Conservation (phyloP, 2,329 filamentous ascomycete genomes). For the Talaromyces marneffei region DNA sequence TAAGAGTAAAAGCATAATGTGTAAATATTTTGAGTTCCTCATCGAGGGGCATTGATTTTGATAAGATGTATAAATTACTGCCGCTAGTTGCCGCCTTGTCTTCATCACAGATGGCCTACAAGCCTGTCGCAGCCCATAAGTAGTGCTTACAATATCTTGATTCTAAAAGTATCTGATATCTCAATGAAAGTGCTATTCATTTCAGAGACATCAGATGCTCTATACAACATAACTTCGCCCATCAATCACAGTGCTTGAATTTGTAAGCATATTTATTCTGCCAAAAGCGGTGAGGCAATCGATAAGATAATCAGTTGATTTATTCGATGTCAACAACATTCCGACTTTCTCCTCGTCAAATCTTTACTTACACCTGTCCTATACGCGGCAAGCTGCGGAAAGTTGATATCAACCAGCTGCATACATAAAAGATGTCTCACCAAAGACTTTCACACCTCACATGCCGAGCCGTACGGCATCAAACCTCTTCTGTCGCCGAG, state of each 20-base stretch:
- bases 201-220: neutral
- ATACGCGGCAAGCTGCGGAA: neutral
- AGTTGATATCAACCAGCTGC: neutral
- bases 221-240: neutral
- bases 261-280: constrained; percentile 13
- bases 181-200: neutral
- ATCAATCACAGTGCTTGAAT: constrained; percentile 8
- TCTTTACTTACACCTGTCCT: neutral
- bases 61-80: neutral
- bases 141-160: no score
- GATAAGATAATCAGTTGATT: constrained; percentile 8
- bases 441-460: neutral
- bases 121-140: no score
- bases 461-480: constrained; percentile 5
- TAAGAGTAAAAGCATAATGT: neutral
- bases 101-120: neutral
- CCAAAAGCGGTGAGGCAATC: constrained; percentile 8
- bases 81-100: neutral
- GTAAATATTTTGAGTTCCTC: neutral
- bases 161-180: neutral
- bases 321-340: neutral
- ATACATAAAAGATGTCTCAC: neutral
- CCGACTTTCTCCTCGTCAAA: neutral
- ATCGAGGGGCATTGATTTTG: neutral
- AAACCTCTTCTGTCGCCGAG: neutral